phyloP scores from a whole-genome alignment of 176 grass and related monocot genomes.

The Cenchrus purpureus region DNA sequence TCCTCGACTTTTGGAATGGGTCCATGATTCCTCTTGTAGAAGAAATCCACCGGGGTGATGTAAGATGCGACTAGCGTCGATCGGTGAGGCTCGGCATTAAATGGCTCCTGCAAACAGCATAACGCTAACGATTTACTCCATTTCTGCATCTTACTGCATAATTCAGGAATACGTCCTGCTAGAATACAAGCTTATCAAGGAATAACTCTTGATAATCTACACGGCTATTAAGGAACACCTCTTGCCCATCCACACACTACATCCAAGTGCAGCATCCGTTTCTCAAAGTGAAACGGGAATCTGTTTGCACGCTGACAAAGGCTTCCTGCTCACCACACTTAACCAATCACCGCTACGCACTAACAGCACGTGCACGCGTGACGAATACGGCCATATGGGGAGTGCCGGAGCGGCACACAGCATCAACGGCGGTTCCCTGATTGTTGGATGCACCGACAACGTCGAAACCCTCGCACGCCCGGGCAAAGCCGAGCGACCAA shows the following conservation, averaged over 20 bases:
- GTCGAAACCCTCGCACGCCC: not conserved
- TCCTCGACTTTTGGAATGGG: conserved; percentile 88
- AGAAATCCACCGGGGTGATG: conserved; percentile 95
- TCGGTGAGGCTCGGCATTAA: conserved; percentile 92
- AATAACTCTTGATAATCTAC: not conserved
- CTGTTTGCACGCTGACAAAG: not conserved
- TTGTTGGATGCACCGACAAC: not conserved
- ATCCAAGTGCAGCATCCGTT: not conserved
- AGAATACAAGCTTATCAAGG: not conserved
- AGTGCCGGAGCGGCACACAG: not conserved
- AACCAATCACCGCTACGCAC: not conserved
- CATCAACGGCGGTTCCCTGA: not conserved
- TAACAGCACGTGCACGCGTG: not conserved
- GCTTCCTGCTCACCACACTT: not conserved
- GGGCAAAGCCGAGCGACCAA: too few species aligned
- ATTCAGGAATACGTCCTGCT: not conserved
- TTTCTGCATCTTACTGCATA: not conserved
- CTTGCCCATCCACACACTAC: not conserved
- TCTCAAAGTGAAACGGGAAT: not conserved
- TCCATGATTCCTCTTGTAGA: conserved; percentile 98
- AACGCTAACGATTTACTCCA: not conserved
- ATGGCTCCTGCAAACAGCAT: conserved; percentile 78
- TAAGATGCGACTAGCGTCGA: conserved; percentile 71
- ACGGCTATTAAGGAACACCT: not conserved
- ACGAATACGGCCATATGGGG: not conserved